Conservation (phyloP, 192 early-diverging fungal genomes). For the Podochytrium sp. region DNA sequence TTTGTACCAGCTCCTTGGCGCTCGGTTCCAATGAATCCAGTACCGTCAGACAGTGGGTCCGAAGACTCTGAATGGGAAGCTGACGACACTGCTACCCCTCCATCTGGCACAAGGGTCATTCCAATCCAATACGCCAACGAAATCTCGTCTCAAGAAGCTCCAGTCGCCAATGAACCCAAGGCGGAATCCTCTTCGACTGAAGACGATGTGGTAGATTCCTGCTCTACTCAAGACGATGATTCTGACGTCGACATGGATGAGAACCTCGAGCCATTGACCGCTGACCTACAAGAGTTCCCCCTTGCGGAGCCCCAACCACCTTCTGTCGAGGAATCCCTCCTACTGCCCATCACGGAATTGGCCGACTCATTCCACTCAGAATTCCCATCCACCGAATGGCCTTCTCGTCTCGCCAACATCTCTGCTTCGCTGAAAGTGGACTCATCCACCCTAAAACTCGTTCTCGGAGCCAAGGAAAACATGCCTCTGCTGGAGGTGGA, state of each 20-base stretch:
- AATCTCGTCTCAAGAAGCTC: not conserved
- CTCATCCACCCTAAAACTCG: not conserved
- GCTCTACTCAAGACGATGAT: not conserved
- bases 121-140: not conserved
- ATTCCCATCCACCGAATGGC: not conserved
- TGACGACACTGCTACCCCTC: too few species aligned
- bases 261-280: too few species aligned
- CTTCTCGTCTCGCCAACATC: not conserved
- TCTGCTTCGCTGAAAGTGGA: not conserved
- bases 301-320: not conserved
- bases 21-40: not conserved
- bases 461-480: conserved; percentile 7
- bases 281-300: not conserved
- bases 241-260: not conserved
- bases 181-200: not conserved
- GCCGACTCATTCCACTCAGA: not conserved
- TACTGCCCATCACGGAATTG: not conserved
- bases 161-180: not conserved
- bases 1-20: not conserved
- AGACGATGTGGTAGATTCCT: not conserved
- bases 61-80: not conserved
- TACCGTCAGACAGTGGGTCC: not conserved
- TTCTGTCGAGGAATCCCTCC: not conserved
- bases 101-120: too few species aligned
- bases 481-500: not conserved